A percentile compares a stretch with the other conserved stretches of the same genome.
Conservation (phyloP, 129 eudicot genomes). For the Ambrosia trifida region DNA sequence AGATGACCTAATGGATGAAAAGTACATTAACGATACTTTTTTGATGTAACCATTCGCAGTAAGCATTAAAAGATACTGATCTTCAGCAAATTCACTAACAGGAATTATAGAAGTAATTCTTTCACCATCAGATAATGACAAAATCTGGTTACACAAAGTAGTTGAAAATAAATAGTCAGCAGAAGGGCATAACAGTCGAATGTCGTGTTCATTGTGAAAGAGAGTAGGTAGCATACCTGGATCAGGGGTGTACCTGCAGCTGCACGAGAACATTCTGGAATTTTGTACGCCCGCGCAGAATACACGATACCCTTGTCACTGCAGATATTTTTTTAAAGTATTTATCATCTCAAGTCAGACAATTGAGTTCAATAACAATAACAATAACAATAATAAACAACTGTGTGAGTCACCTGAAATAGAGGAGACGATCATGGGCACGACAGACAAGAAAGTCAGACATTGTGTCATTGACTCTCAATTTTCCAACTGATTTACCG, state of each 20-base stretch:
- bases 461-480: conserved; percentile 89
- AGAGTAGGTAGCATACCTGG: conserved; percentile 54
- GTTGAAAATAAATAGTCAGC: conserved; percentile 22
- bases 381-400: not conserved
- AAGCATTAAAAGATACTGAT: conserved; percentile 89
- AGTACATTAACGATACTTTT: conserved; percentile 79
- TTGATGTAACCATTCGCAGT: conserved; percentile 91
- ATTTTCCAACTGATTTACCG: conserved; percentile 97
- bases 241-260: conserved; percentile 94
- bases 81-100: conserved; percentile 84
- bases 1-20: conserved; percentile 82
- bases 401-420: conserved; percentile 65
- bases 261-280: conserved; percentile 93
- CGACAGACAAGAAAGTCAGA: conserved; percentile 91
- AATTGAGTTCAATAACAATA: not conserved
- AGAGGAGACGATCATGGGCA: conserved; percentile 80
- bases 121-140: conserved; percentile 87
- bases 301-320: conserved; percentile 95
- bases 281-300: conserved; percentile 83
- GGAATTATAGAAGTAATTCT: conserved; percentile 88
- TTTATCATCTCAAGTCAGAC: not conserved
- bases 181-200: conserved; percentile 13
- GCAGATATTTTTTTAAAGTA: conserved; percentile 12
- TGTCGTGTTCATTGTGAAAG: conserved; percentile 10
- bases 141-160: conserved; percentile 53